Evolutionary conservation across 768 basidiomycete genomes (phyloP).

Genomic region (Hydnomerulius pinastri): DNA sequence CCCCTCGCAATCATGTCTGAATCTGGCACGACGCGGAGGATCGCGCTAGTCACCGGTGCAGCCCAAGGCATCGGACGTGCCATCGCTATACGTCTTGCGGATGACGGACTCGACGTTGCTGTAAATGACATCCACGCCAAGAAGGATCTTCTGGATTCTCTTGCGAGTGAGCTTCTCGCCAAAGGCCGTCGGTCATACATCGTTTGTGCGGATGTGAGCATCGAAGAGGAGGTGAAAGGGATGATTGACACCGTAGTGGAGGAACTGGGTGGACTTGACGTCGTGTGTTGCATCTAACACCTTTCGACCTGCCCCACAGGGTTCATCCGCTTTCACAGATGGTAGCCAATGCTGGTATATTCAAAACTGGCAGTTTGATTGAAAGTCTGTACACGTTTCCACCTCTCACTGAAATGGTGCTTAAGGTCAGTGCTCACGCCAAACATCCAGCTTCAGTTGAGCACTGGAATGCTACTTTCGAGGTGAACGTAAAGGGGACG

Average conservation of each 20-base stretch:
- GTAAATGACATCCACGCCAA: slow-evolving; percentile 29
- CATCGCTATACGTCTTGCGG: slow-evolving; percentile 43
- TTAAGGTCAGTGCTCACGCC: not conserved
- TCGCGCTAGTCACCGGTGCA: slow-evolving; percentile 46
- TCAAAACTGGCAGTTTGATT: not conserved
- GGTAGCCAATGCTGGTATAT: slow-evolving; percentile 23
- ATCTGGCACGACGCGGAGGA: not conserved
- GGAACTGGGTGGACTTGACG: not conserved
- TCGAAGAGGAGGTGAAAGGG: slow-evolving; percentile 22
- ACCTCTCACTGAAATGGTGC: not conserved
- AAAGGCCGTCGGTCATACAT: slow-evolving; percentile 17
- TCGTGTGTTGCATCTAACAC: not conserved
- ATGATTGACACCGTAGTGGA: slow-evolving; percentile 15
- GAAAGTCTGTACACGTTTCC: not conserved
- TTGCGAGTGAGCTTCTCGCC: slow-evolving; percentile 22
- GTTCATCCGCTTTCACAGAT: slow-evolving; percentile 8
- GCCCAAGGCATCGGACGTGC: slow-evolving; percentile 50
- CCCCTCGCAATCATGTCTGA: too few species aligned
- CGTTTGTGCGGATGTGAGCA: slow-evolving; percentile 22
- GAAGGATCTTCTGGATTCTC: slow-evolving; percentile 3
- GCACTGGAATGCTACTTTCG: slow-evolving; percentile 32
- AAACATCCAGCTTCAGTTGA: slow-evolving; percentile 26
- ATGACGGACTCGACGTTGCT: not conserved
- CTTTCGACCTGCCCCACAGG: not conserved
- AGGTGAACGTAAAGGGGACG: slow-evolving; percentile 37